Evolutionary conservation across 2,329 filamentous ascomycete species (phyloP), one percentile per base, ranked within the genome.

Genomic region (Nemania sp.): DNA sequence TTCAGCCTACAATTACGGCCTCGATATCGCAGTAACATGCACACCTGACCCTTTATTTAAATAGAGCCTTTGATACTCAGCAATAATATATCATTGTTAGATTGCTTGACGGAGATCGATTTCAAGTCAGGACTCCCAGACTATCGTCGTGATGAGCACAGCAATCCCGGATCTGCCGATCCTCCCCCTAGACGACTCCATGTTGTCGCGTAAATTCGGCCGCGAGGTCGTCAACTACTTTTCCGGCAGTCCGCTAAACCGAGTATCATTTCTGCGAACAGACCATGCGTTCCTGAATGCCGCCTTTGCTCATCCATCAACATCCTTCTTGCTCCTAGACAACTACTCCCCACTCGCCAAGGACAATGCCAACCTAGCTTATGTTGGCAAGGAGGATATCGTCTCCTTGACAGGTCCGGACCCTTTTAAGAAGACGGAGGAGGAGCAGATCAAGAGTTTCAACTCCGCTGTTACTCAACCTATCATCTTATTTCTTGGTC

Each of bases 141-240:
- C 54, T n/a, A 60, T 52, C 45, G 65, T 38, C 29, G 67, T 58
- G 32, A 80, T 81, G 78, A 73, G 75, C 66, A 47, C 69, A 35
- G 58, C 73, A 67, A 78, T 81, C 38, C 85, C 86, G 64, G 80
- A 83, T 73, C 79, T 84, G 64, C 79, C 83, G 62, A 71, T 77
- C 57, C 80, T 85, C 70, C 77, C 78, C 68, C 79, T 80, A 79
- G 80, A 87, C 80, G 82, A 85, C 79, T 88, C 87, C 13, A 93
- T 93, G 89, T 84, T 96, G 75, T 88, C 89, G 73, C 85, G 88
- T 67, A 93, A 90, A 77, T 95, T 94, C 80, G 93, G 93, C 79
- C 90, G 88, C 73, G 93, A 95, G 80, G 85, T 93, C 69, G 87
- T 90, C 77, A 96, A 95, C 81, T 96, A 96, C 87, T 96, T 94